Base-by-base conservation (phyloP, 768 basidiomycete species). In the Leccinellum albellum region DNA sequence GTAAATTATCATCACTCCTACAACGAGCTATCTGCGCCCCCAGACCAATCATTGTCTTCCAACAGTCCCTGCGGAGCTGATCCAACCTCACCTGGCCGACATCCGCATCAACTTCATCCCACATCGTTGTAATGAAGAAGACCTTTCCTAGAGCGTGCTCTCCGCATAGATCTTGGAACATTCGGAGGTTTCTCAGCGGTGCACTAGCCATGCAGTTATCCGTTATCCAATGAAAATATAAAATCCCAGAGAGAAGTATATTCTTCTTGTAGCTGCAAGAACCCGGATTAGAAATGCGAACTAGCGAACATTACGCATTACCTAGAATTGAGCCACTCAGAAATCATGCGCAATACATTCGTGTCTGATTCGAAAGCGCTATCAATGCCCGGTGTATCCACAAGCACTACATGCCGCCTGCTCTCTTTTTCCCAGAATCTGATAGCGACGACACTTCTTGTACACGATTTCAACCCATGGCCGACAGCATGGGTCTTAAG, bases 171-270 rank as follows among this genome's bases (percentile, higher is more conserved):
- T 63, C 49, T 40, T 37, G 49, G 50, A 78, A 75, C 60, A 74
- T 63, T 6, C 61, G 62, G n/a, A 76, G 65, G 55, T 76, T 74
- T 46, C 61, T 72, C 23, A 68, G 49, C 0, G 72, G 62, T 0
- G 70, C 58, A n/a, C 70, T 75, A 0, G 64, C 64, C 69, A 77
- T 70, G 2, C 73, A 67, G 50, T 72, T 71, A 45, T 76, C 75
- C 4, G 74, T 65, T 37, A 78, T 78, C n/a, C 73, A 68, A 60
- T 78, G 77, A 15, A 77, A 55, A 54, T 76, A 78, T 17, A 78
- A n/a, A 24, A 78, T 68, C 3, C 70, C 75, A 8, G 70, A 62
- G 3, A 78, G 66, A 13, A 54, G 48, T 6, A 54, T 62, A 1
- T 51, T 10, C 14, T 46, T 48, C 12, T 32, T 50, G 31, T 62